Evolutionary conservation across 345 rosid species (phyloP), one percentile per base, ranked within the genome.

Genomic region (Murraya paniculata): DNA sequence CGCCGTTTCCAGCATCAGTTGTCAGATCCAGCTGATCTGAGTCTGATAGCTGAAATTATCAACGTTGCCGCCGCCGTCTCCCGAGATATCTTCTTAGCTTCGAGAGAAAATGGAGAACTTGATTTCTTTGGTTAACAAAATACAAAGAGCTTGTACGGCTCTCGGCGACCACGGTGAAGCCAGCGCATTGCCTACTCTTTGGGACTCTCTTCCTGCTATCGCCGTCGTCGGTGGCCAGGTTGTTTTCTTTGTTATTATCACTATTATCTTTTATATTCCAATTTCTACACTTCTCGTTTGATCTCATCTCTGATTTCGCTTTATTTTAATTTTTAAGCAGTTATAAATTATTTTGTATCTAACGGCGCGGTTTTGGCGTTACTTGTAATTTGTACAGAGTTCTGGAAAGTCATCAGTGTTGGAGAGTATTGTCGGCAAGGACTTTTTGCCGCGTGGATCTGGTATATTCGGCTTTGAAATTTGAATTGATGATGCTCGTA

Each of bases 171-270:
- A 96, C 68, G 99, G 99, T 25, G 99, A 96, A 38, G 84, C 85
- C 30, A 88, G 91, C 77, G 94, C 98, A 68, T 77, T 97, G 62
- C 99, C 99, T 59, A 97, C 99, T 68, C 92, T 97, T 4, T 97
- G 99, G 99, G 99, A 97, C 85, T 89, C 98, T 72, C 81, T 97
- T 64, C 99, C 99, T 14, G 80, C 98, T 69, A 96, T 96, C 80
- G 99, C 99, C 73, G 99, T 96, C 77, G 99, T 96, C 82, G 99
- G 99, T 81, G 99, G 99, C 78, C 99, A 97, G 98, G 99, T 96
- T 28, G 56, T 0, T 65, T 64, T 80, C 30, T 60, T n/a, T 27
- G 41, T 75, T 39, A n/a, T 68, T 80, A 79, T 81, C 7, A 21
- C 7, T 45, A 10, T 45, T 13, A 2, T 33, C 9, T 7, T 6